Conservation (phyloP, 805 yeast species). For the Brettanomyces bruxellensis region DNA sequence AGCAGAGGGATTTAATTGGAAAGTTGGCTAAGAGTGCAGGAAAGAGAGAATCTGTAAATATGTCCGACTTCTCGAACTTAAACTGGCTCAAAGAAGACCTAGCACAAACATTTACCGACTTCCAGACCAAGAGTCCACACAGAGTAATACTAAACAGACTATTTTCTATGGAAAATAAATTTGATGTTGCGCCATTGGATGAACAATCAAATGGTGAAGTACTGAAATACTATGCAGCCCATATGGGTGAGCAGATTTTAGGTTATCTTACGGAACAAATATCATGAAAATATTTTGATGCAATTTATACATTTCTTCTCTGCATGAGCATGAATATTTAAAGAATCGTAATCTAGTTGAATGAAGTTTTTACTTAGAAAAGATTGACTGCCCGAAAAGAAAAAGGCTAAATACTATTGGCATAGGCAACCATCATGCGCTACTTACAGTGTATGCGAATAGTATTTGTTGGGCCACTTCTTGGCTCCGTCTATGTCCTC, state of each 20-base stretch:
- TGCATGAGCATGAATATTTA: background rate
- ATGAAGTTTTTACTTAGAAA: background rate
- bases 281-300: background rate
- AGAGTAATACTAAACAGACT: background rate
- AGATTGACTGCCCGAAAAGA: background rate
- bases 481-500: slow-evolving; percentile 60
- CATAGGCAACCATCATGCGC: too few species aligned
- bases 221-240: background rate
- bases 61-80: background rate
- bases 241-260: background rate
- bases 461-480: slow-evolving; percentile 57
- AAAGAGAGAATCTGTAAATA: background rate
- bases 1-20: slow-evolving; percentile 7
- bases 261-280: background rate
- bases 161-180: background rate
- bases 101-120: background rate
- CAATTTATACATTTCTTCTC: background rate
- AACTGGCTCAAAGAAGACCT: slow-evolving; percentile 1
- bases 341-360: background rate
- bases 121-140: too few species aligned
- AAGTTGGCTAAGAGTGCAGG: background rate
- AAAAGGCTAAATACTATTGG: too few species aligned
- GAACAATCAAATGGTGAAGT: background rate
- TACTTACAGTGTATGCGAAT: background rate
- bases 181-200: background rate